Base-by-base conservation (phyloP, 139 green algal genomes). In the Chlamydomonas schloesseri region DNA sequence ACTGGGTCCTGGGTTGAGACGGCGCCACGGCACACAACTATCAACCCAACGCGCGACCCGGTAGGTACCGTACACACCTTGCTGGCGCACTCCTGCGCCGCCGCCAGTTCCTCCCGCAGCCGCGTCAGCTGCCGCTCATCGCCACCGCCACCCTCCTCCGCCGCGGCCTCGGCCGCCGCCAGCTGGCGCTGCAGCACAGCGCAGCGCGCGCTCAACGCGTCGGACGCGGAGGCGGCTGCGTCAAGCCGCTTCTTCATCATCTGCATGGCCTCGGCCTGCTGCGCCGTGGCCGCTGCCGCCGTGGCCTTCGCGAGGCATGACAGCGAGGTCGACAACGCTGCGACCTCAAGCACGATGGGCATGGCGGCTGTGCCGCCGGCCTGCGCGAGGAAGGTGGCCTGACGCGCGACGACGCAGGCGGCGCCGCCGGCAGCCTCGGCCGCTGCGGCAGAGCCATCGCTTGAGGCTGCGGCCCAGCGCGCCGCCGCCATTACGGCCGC, bases 31-130 rank as follows among this genome's bases (percentile, higher is more conserved):
- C n/a, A n/a, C n/a, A n/a, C n/a, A n/a, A n/a, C n/a, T n/a, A n/a
- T n/a, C n/a, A n/a, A n/a, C n/a, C n/a, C n/a, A n/a, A n/a, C n/a
- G n/a, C n/a, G n/a, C n/a, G n/a, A n/a, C n/a, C n/a, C n/a, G n/a
- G n/a, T n/a, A n/a, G n/a, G n/a, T n/a, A n/a, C n/a, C 36, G 34
- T 17, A 53, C 72, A 4, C 57, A 82, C 74, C 74, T 82, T 82
- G 21, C 6, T n/a, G 8, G 74, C 74, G 58, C 74, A 82, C 23
- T 82, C 74, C 10, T 67, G 57, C 57, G 74, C 55, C 36, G 60
- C 67, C 74, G 67, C 74, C 34, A 82, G 57, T 57, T 82, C 74
- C 31, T 37, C 55, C 33, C 42, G 47, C 0, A 71, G 57, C 74
- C 71, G 55, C 17, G 57, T 57, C 74, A 71, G 26, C 57, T 36